Evolutionary conservation across 345 rosid species (phyloP), one percentile per base, ranked within the genome.

Genomic region (Cardamine chenopodiifolia): DNA sequence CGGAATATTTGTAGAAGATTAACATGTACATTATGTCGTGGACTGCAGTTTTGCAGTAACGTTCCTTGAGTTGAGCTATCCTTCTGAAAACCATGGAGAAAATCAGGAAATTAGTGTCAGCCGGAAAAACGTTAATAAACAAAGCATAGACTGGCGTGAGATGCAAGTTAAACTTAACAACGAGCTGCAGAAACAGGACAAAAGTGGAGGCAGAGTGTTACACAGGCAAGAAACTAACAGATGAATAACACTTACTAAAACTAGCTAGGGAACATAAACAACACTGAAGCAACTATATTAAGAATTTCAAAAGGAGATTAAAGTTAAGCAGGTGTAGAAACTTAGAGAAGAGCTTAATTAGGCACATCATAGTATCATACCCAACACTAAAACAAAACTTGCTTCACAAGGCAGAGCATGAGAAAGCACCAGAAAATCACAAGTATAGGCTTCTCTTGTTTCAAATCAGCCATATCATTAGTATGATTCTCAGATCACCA

Each of bases 11-110:
- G 82, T 79, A 89, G 68, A 95, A 80, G 67, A 95, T 80, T 55
- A 87, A 66, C 92, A 92, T 84, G 77, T 91, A 92, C 90, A 92
- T 95, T 15, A 95, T 86, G 79, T 95, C 99, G 79, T 90, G 85
- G 34, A 91, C 85, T n/a, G 91, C 91, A 59, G 74, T 78, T 84
- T 81, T 85, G 61, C 86, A 90, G 57, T 88, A 88, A 0, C 70
- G 68, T 66, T 87, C 92, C 75, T 90, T 92, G 50, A 90, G 83
- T 64, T 82, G 80, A 23, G 89, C 97, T 54, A 95, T 95, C 86
- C 96, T 86, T 85, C 97, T 95, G 84, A 23, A 15, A 66, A 56
- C 4, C 61, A 77, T n/a, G 19, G 15, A 70, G 6, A 63, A 45
- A 76, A 37, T 17, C 32, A 53, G 3, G 8, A 8, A 18, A 5